phyloP scores from a whole-genome alignment of 192 early-diverging fungal species.

The Mycoemilia scoparia region DNA sequence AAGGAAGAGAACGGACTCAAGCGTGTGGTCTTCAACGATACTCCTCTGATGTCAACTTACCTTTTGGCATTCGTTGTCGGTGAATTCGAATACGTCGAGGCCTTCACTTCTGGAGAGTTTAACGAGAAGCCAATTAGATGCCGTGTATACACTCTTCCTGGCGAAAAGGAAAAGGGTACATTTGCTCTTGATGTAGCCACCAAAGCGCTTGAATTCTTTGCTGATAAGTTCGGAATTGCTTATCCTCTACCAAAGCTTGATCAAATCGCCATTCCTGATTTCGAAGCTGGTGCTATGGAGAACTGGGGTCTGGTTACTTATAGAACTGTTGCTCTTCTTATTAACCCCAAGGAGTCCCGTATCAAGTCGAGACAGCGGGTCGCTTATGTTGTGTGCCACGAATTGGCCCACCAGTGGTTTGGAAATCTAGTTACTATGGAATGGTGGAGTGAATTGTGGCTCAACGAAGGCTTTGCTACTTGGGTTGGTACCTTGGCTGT shows the following conservation, averaged over 20 bases:
- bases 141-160: conserved; percentile 73
- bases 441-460: conserved; percentile 91
- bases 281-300: conserved; percentile 83
- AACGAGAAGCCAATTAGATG: conserved; percentile 55
- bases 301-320: conserved; percentile 97
- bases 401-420: conserved; percentile 75
- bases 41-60: conserved; percentile 91
- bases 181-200: conserved; percentile 68
- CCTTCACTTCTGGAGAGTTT: conserved; percentile 39
- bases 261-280: conserved; percentile 83
- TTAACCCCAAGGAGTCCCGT: conserved; percentile 59
- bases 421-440: conserved; percentile 94
- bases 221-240: conserved; percentile 65
- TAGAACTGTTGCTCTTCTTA: conserved; percentile 65
- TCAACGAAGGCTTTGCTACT: conserved; percentile 96
- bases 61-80: conserved; percentile 83
- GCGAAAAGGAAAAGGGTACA: conserved; percentile 56
- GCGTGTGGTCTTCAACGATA: conserved; percentile 72
- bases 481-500: conserved; percentile 83
- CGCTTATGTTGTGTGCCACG: conserved; percentile 84
- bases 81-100: conserved; percentile 84
- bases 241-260: conserved; percentile 90
- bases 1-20: conserved; percentile 31
- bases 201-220: conserved; percentile 63
- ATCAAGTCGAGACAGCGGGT: conserved; percentile 61